A percentile compares a stretch with the other conserved stretches of the same genome.
These are phyloP conservation scores for Boletus subluridellus DNA, from an alignment of 1,284 basidiomycete genomes.

Conservation along the genomic window DNA sequence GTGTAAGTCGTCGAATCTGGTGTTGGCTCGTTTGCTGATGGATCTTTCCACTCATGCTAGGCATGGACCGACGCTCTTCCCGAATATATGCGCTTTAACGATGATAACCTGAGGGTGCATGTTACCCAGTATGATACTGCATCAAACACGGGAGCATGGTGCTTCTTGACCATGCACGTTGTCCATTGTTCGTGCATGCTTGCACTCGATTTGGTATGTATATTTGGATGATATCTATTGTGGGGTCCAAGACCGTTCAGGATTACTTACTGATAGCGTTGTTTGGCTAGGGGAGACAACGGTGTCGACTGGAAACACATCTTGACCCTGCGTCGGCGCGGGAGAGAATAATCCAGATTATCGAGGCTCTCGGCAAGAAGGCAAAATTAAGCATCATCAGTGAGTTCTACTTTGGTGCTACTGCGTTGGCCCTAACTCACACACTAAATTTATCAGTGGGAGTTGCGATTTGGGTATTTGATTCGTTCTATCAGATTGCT, in stretches of 20 bases:
- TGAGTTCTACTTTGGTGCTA: conserved; percentile 39
- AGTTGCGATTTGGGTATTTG: conserved; percentile 58
- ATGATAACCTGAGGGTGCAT: conserved; percentile 64
- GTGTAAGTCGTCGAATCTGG: conserved; percentile 19
- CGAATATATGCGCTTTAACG: conserved; percentile 62
- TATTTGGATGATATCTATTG: background rate
- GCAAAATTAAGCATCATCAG: conserved; percentile 64
- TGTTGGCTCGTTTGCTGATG: conserved; percentile 5
- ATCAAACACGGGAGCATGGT: conserved; percentile 74
- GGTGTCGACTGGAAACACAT: conserved; percentile 28
- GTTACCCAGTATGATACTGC: conserved; percentile 71
- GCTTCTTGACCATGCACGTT: conserved; percentile 68
- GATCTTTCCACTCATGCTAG: conserved; percentile 33
- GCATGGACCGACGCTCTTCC: conserved; percentile 64
- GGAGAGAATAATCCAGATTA: conserved; percentile 54
- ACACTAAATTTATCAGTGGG: conserved; percentile 45
- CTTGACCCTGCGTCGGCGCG: conserved; percentile 49
- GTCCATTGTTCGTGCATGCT: conserved; percentile 63
- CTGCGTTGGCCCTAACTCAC: conserved; percentile 5
- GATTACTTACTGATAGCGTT: background rate
- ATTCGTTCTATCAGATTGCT: background rate
- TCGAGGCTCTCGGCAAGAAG: conserved; percentile 59
- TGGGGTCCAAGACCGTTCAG: background rate
- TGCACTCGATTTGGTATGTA: conserved; percentile 59
- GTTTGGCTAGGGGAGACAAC: conserved; percentile 30